Conservation (phyloP, 2,329 filamentous ascomycete genomes). For the Sphaerulina musiva region DNA sequence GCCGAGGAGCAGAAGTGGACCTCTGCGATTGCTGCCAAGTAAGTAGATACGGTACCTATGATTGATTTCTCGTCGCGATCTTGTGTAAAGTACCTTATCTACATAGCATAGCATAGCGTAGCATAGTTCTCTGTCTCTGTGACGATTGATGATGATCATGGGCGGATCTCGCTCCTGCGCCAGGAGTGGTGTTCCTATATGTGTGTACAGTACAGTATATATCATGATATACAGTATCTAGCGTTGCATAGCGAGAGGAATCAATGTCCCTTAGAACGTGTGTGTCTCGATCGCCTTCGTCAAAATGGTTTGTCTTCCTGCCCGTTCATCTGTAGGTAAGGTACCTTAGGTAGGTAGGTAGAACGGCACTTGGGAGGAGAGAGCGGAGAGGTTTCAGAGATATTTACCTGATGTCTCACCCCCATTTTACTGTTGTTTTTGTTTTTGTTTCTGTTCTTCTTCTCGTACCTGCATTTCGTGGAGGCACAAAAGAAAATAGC, state of each 20-base stretch:
- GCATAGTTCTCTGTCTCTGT: background rate
- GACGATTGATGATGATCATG: background rate
- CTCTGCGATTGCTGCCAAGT: constrained; percentile 56
- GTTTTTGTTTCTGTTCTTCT: background rate
- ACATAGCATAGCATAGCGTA: background rate
- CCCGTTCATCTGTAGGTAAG: background rate
- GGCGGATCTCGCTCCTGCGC: background rate
- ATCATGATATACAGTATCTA: background rate
- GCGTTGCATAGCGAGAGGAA: background rate
- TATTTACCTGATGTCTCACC: background rate
- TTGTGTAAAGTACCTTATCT: background rate
- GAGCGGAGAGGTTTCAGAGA: no score
- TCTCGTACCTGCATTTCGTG: background rate
- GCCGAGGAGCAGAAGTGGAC: constrained; percentile 84
- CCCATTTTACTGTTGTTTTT: background rate
- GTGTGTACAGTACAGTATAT: background rate
- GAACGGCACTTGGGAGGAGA: background rate
- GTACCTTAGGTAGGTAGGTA: background rate
- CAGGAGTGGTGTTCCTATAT: background rate
- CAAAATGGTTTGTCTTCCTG: background rate
- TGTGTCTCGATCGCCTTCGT: background rate
- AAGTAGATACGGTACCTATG: constrained; percentile 11
- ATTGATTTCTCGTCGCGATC: background rate
- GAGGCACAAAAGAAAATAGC: background rate
- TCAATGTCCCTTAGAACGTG: background rate